Percentiles rank a stretch among this genome's conserved stretches.
phyloP scores from a whole-genome alignment of 768 basidiomycete species.

The Sarcomyxa edulis region DNA sequence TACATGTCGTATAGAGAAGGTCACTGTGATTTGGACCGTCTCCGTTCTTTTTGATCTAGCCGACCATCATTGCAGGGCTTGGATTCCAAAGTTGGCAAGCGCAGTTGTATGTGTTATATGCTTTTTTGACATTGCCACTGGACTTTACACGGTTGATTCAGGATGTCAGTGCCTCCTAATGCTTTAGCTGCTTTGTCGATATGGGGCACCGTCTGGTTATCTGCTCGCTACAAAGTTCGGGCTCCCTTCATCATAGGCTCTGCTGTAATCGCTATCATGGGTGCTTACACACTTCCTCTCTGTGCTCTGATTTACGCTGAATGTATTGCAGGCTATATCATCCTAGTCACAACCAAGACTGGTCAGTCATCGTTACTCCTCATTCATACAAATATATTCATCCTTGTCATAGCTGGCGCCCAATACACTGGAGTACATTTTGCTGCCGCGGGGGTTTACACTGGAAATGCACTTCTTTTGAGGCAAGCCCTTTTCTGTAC shows the following conservation, averaged over 20 bases:
- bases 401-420: conserved; percentile 40
- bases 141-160: conserved; percentile 14
- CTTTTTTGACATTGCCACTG: not conserved
- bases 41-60: conserved; percentile 24
- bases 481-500: conserved; percentile 27
- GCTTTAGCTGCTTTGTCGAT: conserved; percentile 44
- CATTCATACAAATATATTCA: not conserved
- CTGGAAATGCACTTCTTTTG: conserved; percentile 50
- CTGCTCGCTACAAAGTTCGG: conserved; percentile 37
- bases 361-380: conserved; percentile 25
- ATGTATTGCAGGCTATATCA: conserved; percentile 41
- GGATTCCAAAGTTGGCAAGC: conserved; percentile 59
- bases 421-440: conserved; percentile 58
- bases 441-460: conserved; percentile 50
- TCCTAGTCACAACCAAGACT: conserved; percentile 42
- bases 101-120: conserved; percentile 36
- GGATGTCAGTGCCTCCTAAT: conserved; percentile 59
- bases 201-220: conserved; percentile 44
- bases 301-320: not conserved
- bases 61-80: conserved; percentile 53
- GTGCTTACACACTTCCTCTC: conserved; percentile 19
- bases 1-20: not conserved
- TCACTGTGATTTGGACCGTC: not conserved
- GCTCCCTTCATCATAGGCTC: conserved; percentile 50
- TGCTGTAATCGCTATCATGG: conserved; percentile 46